Base-by-base conservation (phyloP, 768 basidiomycete species). In the Termitomyces sp. region DNA sequence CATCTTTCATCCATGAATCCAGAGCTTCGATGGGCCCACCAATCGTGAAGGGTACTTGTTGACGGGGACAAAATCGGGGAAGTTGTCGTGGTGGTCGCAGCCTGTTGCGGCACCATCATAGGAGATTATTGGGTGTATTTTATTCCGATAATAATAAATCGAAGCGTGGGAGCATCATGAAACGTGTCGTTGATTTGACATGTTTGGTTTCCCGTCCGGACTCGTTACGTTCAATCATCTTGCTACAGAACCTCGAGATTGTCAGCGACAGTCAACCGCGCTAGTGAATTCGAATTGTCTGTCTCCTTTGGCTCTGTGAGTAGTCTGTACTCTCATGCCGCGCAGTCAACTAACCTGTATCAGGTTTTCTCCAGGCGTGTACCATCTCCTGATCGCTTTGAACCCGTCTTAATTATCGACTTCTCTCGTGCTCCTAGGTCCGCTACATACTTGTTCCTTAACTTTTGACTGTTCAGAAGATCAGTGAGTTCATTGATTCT, bases 71-170 rank as follows among this genome's bases (percentile, higher is more conserved):
- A 79, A 75, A 62, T 65, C 74, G 18, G 85, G 85, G 1, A 69
- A 74, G 34, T 65, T 87, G 42, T 75, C 74, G 24, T 86, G 85
- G 85, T 87, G 84, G 84, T 74, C 76, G 22, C 74, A 75, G 57
- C 79, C 78, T 49, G 68, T 71, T 24, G 69, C 73, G 7, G 71
- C 70, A 16, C 61, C 67, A 18, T 48, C 59, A 24, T 67, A 55
- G 14, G 62, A 53, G 20, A 49, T 20, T 36, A 14, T 50, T 37
- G 13, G 36, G 26, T 57, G 48, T 39, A 32, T 20, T 22, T 39
- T 48, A 36, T 37, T 50, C 20, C 13, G 39, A 55, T 41, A 53
- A 41, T 37, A 37, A 37, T 62, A 55, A 43, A 58, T 46, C 37
- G 39, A 51, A 51, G 41, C 51, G 60, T 64, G 65, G 53, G 62